Evolutionary conservation across 306 rosid genomes (phyloP).

Genomic region (Leucaena leucocephala): DNA sequence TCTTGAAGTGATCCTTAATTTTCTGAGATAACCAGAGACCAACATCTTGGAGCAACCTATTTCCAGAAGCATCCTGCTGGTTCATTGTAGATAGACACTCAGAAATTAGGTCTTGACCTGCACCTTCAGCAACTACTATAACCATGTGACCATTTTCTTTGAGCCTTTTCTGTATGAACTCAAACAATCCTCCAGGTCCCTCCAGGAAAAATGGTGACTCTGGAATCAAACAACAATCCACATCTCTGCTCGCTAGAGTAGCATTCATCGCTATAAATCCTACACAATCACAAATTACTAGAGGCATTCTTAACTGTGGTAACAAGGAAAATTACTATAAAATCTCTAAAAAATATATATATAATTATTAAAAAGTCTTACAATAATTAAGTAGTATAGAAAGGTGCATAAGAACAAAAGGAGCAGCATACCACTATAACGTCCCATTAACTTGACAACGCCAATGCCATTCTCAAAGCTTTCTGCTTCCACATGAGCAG

Average conservation of each 20-base stretch:
- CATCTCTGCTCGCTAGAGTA: conserved; percentile 63
- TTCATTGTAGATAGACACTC: conserved; percentile 19
- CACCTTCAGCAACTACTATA: conserved; percentile 64
- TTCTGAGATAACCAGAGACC: conserved; percentile 59
- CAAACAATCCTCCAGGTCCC: conserved; percentile 55
- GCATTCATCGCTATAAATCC: conserved; percentile 73
- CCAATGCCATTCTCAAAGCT: conserved; percentile 61
- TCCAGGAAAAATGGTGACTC: conserved; percentile 66
- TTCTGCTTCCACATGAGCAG: conserved; percentile 62
- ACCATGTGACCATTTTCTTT: conserved; percentile 66
- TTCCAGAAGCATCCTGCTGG: conserved; percentile 57
- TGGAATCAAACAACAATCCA: conserved; percentile 67
- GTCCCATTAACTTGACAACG: conserved; percentile 62
- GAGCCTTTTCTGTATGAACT: conserved; percentile 49
- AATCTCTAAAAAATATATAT: too few relatives aligned
- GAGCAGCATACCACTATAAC: conserved; percentile 45
- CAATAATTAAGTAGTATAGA: too few relatives aligned
- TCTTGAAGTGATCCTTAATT: conserved; percentile 57
- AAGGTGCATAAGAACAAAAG: too few relatives aligned
- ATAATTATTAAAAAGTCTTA: too few relatives aligned
- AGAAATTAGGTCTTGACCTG: conserved; percentile 53
- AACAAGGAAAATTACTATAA: too few relatives aligned
- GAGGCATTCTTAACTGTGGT: too few relatives aligned
- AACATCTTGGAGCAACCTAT: conserved; percentile 49
- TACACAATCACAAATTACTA: conserved; percentile 3